Evolutionary conservation across 305 asterid species (phyloP), one percentile per base, ranked within the genome.

Genomic region (Solanum hybrid): DNA sequence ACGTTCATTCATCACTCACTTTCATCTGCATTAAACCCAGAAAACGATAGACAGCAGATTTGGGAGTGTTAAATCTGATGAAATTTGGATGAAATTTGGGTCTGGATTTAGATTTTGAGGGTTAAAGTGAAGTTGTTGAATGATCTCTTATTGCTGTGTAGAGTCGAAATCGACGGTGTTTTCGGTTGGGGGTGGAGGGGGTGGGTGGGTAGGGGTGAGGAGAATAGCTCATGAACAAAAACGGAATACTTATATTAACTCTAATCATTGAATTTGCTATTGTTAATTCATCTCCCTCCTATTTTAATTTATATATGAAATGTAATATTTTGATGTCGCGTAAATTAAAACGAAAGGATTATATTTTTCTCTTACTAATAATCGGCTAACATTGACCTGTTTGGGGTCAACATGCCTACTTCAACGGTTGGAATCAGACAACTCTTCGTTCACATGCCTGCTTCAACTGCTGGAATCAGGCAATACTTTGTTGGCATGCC

Each of bases 1-100:
- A 93, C 95, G 95, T 94, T 92, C 95, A 91, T 86, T 89, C 88
- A 89, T 85, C 91, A 73, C 20, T 80, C 71, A 35, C 82, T 42
- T 92, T 77, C 39, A 93, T 51, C 93, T 89, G 91, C 89, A 88
- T 92, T 88, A 46, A 36, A 90, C 91, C 86, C 91, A 90, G 90
- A 91, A 29, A 89, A 91, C 89, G 87, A 61, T 61, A 20, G 26
- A 61, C 71, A 61, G 71, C 22, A 18, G 89, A 89, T 42, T 46
- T 5, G 86, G 24, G 31, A 5, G 75, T 26, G 87, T 35, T 81
- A 69, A 82, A 80, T 75, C 69, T 71, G 39, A 51, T 71, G 64
- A 51, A 39, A 37, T 77, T 71, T 28, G 69, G 37, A 20, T 26
- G 86, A 18, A 46, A 46, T n/a, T 26, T 26, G 71, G 36, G 16